A percentile compares a stretch with the other conserved stretches of the same genome.
phyloP scores from a whole-genome alignment of 78 protist genomes.

The Dictyostelium brefeldianum region DNA sequence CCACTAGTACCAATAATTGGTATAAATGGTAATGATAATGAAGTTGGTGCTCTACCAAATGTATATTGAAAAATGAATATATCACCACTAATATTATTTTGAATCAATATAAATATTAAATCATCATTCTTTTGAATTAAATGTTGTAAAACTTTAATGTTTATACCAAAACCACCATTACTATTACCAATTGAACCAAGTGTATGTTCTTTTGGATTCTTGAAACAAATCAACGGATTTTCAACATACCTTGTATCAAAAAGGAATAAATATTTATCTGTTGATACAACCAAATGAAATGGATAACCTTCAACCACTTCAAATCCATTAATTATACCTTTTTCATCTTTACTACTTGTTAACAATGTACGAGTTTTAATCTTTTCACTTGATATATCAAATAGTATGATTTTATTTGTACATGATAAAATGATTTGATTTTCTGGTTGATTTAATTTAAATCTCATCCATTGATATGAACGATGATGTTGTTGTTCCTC shows the following conservation, averaged over 20 bases:
- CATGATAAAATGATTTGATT: neutral
- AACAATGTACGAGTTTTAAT: neutral
- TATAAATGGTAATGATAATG: constrained; percentile 35
- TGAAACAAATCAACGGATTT: constrained; percentile 22
- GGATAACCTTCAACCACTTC: neutral
- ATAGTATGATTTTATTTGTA: neutral
- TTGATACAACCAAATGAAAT: constrained; percentile 22
- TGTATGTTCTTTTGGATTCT: neutral
- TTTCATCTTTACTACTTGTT: neutral
- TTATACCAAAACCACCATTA: neutral
- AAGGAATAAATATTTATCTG: constrained; percentile 8
- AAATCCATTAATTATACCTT: constrained; percentile 11
- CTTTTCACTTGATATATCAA: neutral
- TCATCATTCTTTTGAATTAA: neutral
- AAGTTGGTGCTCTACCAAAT: constrained; percentile 7
- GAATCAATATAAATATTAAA: neutral
- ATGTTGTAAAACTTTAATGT: neutral
- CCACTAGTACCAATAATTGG: neutral
- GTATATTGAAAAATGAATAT: constrained; percentile 23
- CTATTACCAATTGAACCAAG: neutral
- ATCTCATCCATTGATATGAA: constrained; percentile 15
- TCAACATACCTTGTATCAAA: constrained; percentile 12
- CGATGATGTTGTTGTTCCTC: constrained; percentile 13
- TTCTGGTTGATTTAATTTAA: constrained; percentile 6
- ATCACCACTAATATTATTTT: constrained; percentile 33